A percentile compares a stretch with the other conserved stretches of the same genome.
Conservation (phyloP, 2,329 filamentous ascomycete species). For the Trichoderma asperellum region DNA sequence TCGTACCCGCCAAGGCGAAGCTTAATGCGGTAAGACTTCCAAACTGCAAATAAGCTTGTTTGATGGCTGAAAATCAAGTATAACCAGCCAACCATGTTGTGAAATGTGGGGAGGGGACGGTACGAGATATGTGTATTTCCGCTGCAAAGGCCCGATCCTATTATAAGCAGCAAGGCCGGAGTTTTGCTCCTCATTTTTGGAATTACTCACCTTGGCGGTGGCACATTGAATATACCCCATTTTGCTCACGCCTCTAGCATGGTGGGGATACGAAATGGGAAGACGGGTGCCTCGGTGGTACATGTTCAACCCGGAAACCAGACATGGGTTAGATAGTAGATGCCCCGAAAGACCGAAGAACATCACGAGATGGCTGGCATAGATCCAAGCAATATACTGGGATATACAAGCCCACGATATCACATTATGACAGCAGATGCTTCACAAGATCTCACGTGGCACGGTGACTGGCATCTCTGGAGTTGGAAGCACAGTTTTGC, state of each 20-base stretch:
- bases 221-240: background rate
- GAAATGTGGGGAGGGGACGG: background rate
- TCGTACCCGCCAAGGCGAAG: background rate
- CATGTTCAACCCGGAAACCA: background rate
- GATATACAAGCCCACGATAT: conserved; percentile 5
- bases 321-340: background rate
- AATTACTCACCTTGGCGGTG: background rate
- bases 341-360: background rate
- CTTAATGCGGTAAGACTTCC: background rate
- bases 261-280: background rate
- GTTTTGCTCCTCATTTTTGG: background rate
- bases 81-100: background rate
- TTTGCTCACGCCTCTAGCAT: background rate
- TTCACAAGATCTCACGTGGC: conserved; percentile 14
- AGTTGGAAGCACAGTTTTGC: background rate
- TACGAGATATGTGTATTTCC: background rate
- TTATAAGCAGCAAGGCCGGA: background rate
- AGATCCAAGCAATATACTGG: background rate
- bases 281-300: background rate
- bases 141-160: conserved; percentile 4
- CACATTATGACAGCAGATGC: background rate
- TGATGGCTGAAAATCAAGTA: background rate
- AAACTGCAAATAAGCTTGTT: conserved; percentile 19
- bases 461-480: conserved; percentile 2
- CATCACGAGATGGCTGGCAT: background rate